phyloP scores from a whole-genome alignment of 345 rosid species.

The Populus simonii region DNA sequence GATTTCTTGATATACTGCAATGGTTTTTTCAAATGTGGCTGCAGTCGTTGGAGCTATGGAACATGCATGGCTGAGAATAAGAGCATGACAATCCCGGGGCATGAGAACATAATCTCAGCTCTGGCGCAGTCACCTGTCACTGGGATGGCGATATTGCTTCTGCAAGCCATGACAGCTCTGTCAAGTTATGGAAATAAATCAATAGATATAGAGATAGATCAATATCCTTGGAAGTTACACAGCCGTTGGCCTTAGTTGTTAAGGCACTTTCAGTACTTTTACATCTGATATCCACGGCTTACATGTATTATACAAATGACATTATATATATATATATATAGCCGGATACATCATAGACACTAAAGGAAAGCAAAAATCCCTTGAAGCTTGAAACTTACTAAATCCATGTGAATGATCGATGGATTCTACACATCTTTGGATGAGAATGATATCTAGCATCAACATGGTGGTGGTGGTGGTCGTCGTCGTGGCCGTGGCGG shows the following conservation, averaged over 20 bases:
- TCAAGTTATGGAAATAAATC: slow-evolving; percentile 58
- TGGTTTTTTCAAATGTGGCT: neutral
- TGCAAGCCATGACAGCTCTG: slow-evolving; percentile 61
- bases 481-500: neutral
- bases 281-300: neutral
- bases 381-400: neutral
- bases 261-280: too few relatives aligned
- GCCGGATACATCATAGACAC: neutral
- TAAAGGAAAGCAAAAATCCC: neutral
- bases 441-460: neutral
- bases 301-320: neutral
- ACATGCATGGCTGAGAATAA: slow-evolving; percentile 48
- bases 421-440: neutral
- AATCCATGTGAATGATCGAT: too few relatives aligned
- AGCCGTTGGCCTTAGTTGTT: too few relatives aligned
- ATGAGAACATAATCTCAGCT: slow-evolving; percentile 52
- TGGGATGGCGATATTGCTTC: slow-evolving; percentile 52
- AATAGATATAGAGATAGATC: too few relatives aligned
- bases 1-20: too few relatives aligned
- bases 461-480: neutral
- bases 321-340: too few relatives aligned
- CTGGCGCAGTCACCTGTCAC: slow-evolving; percentile 46
- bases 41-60: slow-evolving; percentile 58
- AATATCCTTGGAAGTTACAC: too few relatives aligned
- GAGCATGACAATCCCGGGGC: slow-evolving; percentile 52